Base-by-base conservation (phyloP, 2,329 filamentous ascomycete species). In the Curvularia sp. region DNA sequence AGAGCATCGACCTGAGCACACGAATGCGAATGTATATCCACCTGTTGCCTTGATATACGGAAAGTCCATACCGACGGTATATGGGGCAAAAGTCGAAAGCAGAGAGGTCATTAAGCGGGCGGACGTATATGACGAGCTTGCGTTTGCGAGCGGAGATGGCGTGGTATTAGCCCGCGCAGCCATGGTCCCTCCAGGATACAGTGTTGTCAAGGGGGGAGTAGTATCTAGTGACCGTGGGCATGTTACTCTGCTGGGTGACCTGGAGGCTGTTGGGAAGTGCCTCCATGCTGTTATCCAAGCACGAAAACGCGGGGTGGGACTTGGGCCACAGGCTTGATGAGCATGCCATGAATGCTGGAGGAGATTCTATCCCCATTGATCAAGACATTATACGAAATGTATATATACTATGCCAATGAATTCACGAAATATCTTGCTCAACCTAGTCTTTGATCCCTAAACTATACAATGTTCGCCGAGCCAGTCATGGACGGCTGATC, bases 111-210 rank as follows among this genome's bases (percentile, higher is more conserved):
- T 97, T 65, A 85, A 87, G 49, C 86, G 87, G 60, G 81, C 86
- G 0, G 92, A 96, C 75, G 89, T 87, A 0, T 97, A 96, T 74
- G 92, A 96, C 64, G 89, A 96, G 67, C 82, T 98, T 2, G 86
- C 92, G 0, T 97, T 97, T 78, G 89, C 90, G 0, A 89, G 89
- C 22, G 93, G 93, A 2, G 93, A 98, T 73, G 94, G 93, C 0
- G 93, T 98, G 0, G 92, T 94, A 54, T 83, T 97, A 6, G 91
- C 93, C 0, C 87, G 87, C 50, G 91, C 94, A 61, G 90, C 93
- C 0, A 94, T 96, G 91, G 77, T 96, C 43, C 93, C 93, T 0
- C 79, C 85, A 2, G 93, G 93, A 0, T 97, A 97, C 73, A 83
- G 85, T 49, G 82, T 90, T 35, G 91, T 89, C 1, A 86, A 84